Percentiles rank a stretch among this genome's conserved stretches.
Evolutionary conservation across 768 basidiomycete species (phyloP).

Genomic region (Lactifluus echinatus): DNA sequence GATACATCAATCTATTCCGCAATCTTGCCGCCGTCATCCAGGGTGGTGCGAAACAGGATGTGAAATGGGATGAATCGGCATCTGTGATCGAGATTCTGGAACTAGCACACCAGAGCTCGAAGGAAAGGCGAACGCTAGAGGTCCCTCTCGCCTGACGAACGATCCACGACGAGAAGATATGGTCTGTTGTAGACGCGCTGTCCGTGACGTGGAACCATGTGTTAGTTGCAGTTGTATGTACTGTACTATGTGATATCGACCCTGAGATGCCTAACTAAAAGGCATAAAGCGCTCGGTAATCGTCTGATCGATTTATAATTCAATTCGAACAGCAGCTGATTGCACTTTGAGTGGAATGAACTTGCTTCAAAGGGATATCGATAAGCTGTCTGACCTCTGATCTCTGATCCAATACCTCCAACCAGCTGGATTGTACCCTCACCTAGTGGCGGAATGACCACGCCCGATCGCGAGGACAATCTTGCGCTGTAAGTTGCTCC

Average conservation of each 20-base stretch:
- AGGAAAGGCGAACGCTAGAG: constrained; percentile 43
- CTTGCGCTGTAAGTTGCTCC: background rate
- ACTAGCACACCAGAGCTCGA: constrained; percentile 57
- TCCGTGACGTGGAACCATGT: background rate
- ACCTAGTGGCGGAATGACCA: background rate
- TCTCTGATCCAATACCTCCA: background rate
- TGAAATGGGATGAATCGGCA: constrained; percentile 70
- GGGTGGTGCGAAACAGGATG: constrained; percentile 40
- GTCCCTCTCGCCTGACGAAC: constrained; percentile 19
- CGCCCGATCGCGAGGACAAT: background rate
- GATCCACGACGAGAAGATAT: background rate
- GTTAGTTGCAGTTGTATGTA: no score
- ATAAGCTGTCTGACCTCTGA: no score
- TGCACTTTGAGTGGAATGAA: no score
- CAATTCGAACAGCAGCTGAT: no score
- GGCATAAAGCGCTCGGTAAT: no score
- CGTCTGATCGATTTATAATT: no score
- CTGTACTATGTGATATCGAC: no score
- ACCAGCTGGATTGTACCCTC: background rate
- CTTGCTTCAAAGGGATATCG: no score
- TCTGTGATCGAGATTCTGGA: constrained; percentile 72
- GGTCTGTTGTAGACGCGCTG: background rate
- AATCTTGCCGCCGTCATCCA: constrained; percentile 60
- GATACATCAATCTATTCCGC: constrained; percentile 52
- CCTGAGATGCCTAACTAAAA: no score